Percentiles rank a stretch among this genome's conserved stretches.
Conservation (phyloP, 495 filamentous ascomycete species). For the Penicillium salamii region DNA sequence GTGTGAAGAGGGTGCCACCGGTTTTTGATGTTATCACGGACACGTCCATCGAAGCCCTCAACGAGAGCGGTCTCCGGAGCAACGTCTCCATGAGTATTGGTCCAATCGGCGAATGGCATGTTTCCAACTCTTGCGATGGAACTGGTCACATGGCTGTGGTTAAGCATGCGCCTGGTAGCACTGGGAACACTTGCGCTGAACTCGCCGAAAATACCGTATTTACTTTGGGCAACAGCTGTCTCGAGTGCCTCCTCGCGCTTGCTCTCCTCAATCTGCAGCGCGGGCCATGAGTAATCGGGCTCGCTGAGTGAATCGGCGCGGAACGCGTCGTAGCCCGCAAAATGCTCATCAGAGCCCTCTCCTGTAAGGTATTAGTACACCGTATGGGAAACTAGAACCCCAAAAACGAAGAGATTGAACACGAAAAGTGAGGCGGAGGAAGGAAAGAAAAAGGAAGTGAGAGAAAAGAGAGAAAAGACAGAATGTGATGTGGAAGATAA, state of each 20-base stretch:
- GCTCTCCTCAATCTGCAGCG: too few species aligned
- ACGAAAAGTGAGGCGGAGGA: too few species aligned
- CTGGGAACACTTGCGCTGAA: too few species aligned
- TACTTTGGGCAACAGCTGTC: not conserved
- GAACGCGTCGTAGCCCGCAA: conserved; percentile 48
- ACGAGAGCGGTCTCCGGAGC: too few species aligned
- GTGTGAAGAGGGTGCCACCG: conserved; percentile 52
- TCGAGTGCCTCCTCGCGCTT: not conserved
- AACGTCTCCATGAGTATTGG: not conserved
- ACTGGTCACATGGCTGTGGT: not conserved
- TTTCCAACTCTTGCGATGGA: too few species aligned
- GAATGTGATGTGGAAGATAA: too few species aligned
- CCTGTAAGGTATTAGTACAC: too few species aligned
- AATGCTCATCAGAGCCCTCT: conserved; percentile 54
- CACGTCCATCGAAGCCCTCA: not conserved
- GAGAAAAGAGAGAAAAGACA: too few species aligned
- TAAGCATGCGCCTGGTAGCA: not conserved
- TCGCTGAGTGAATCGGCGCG: conserved; percentile 42
- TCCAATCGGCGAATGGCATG: not conserved
- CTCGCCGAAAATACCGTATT: not conserved
- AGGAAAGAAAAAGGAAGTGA: too few species aligned
- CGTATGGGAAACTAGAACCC: too few species aligned
- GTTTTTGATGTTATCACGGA: conserved; percentile 22
- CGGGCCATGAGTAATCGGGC: conserved; percentile 38
- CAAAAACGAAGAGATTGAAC: too few species aligned